phyloP scores from a whole-genome alignment of 192 early-diverging fungal genomes.

The Chytriomyces sp. region DNA sequence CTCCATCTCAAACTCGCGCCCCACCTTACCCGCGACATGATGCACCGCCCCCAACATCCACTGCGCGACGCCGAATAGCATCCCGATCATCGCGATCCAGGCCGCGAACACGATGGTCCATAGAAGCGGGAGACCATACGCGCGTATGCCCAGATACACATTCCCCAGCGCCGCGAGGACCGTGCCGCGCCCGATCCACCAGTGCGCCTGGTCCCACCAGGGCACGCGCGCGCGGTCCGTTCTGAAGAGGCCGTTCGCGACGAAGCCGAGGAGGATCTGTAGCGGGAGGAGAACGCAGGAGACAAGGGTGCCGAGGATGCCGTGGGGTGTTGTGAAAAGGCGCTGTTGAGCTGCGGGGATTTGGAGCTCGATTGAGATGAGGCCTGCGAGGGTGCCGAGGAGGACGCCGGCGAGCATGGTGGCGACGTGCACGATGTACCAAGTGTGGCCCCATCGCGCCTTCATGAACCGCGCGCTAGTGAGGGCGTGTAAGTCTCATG shows the following conservation, averaged over 20 bases:
- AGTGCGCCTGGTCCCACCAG: no score
- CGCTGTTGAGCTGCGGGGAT: neutral
- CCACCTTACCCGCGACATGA: conserved; percentile 1
- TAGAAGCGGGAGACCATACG: neutral
- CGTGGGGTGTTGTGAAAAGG: neutral
- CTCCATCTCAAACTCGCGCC: neutral
- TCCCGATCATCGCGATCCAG: neutral
- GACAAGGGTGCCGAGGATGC: conserved; percentile 12
- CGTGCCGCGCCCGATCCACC: conserved; percentile 46
- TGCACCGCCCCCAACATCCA: conserved; percentile 2
- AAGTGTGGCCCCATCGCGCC: conserved; percentile 36
- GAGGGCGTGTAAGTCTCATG: conserved; percentile 19
- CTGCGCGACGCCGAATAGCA: neutral
- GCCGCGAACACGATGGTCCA: neutral
- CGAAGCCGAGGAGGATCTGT: conserved; percentile 44
- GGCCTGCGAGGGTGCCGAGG: conserved; percentile 3
- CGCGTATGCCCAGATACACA: conserved; percentile 35
- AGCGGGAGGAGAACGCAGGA: conserved; percentile 31
- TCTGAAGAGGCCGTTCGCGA: conserved; percentile 33
- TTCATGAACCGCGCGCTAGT: conserved; percentile 49
- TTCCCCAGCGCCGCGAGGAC: conserved; percentile 39
- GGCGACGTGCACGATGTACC: conserved; percentile 46
- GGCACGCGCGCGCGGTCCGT: conserved; percentile 28
- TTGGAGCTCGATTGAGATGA: conserved; percentile 29
- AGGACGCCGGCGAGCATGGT: conserved; percentile 24